phyloP scores from a whole-genome alignment of 129 eudicot species.

The Erigeron canadensis region DNA sequence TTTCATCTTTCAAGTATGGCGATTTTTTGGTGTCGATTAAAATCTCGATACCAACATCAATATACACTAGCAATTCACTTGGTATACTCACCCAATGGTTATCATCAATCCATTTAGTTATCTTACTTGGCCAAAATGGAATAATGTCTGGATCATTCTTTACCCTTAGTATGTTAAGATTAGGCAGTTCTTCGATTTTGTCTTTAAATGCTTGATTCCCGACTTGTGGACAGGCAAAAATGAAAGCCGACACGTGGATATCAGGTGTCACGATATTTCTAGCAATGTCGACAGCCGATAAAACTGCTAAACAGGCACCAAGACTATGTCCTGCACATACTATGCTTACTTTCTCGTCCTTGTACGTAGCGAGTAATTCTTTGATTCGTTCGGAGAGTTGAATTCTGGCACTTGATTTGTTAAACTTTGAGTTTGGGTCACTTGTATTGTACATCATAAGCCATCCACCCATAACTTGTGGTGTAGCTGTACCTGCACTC shows the following conservation, averaged over 20 bases:
- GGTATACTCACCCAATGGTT: conserved; percentile 8
- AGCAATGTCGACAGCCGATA: conserved; percentile 35
- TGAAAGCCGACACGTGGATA: conserved; percentile 24
- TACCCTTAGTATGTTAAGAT: conserved; percentile 30
- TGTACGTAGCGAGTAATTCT: conserved; percentile 17
- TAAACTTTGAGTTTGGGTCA: conserved; percentile 20
- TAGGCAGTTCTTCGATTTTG: conserved; percentile 21
- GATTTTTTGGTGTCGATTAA: conserved; percentile 23
- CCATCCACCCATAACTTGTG: conserved; percentile 33
- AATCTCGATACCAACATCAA: conserved; percentile 33
- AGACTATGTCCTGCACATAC: conserved; percentile 36
- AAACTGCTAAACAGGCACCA: conserved; percentile 29
- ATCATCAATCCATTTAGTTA: conserved; percentile 11
- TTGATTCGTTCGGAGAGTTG: conserved; percentile 20
- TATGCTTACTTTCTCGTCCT: conserved; percentile 31
- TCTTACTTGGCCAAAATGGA: conserved; percentile 36
- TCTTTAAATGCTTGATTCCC: conserved; percentile 28
- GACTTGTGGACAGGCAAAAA: conserved; percentile 21
- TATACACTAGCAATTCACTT: conserved; percentile 17
- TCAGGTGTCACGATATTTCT: conserved; percentile 16
- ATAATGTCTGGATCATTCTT: conserved; percentile 21
- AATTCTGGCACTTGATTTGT: conserved; percentile 29
- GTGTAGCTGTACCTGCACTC: conserved; percentile 4
- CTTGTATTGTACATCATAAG: conserved; percentile 25
- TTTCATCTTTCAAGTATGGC: conserved; percentile 22